Base-by-base conservation (phyloP, 1,139 yeast genomes). In the Scheffersomyces titani region DNA sequence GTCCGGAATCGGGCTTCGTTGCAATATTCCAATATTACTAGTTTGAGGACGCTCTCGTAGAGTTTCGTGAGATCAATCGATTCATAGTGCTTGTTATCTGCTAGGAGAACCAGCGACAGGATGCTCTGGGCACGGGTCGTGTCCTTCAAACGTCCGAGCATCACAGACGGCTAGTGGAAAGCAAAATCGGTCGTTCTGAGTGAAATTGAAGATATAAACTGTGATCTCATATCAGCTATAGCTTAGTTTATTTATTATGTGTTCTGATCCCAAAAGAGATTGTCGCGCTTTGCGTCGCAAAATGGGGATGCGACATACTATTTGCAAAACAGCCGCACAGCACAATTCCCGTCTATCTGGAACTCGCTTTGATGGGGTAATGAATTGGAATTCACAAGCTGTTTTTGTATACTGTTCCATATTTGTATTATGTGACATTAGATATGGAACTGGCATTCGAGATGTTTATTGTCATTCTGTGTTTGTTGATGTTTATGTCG, bases 1-100 rank as follows among this genome's bases (percentile, higher is more conserved):
- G 80, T 77, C 54, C 79, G 69, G 70, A 86, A 86, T 44, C 90
- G 69, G 3, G 87, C 88, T 65, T 86, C 89, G 59, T 81, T 83
- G 57, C 80, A 72, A 64, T 86, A 85, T 58, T 85, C 88, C 18
- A 86, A 68, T n/a, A 86, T 67, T 11, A 85, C 63, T 5, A 83
- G 72, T 63, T 83, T 84, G 49, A 86, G 64, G 2, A 81, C 76
- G 19, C 76, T 69, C 53, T 77, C 78, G 58, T 82, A 81, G 40
- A 81, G 65, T 48, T 68, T 68, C 22, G 55, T 49, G 22, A 57
- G 44, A 55, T 77, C 80, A 18, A 75, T 67, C 19, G 65, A 63
- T 9, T 69, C 71, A 59, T 71, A 73, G 1, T 50, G 52, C 44
- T 62, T 62, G 47, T 65, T 69, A 11, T 66, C 69, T 24, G 65